These are phyloP conservation scores for Chlamydomonas reinhardtii DNA, from an alignment of 163 green algal genomes.

Conservation along the genomic window DNA sequence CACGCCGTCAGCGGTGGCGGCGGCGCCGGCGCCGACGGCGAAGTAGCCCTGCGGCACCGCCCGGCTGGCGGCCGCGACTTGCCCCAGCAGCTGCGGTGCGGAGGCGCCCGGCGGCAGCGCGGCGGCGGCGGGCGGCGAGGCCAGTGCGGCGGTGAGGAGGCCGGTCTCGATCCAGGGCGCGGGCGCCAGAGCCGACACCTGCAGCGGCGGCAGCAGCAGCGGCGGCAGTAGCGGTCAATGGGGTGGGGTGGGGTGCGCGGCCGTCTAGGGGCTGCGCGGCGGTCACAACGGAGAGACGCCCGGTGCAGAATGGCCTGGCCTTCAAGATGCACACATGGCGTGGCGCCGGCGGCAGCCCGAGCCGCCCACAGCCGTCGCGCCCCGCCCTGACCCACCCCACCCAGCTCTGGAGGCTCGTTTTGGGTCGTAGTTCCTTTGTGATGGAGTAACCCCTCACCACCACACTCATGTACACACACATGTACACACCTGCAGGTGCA, in stretches of 20 bases:
- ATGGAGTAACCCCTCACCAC: neutral
- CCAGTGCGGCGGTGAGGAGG: neutral
- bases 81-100: neutral
- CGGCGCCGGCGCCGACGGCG: too few species aligned
- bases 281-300: too few species aligned
- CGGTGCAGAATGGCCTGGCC: too few species aligned
- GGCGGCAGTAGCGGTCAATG: too few species aligned
- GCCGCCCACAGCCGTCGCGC: too few species aligned
- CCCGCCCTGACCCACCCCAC: too few species aligned
- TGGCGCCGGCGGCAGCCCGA: too few species aligned
- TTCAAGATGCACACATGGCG: too few species aligned
- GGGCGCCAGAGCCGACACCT: neutral
- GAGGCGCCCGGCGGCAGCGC: neutral
- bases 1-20: neutral
- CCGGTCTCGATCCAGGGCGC: slow-evolving; percentile 2
- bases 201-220: neutral
- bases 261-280: too few species aligned
- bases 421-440: too few species aligned
- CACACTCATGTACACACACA: neutral
- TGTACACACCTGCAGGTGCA: slow-evolving; percentile 28
- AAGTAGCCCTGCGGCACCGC: neutral
- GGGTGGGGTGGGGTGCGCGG: too few species aligned
- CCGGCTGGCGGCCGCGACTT: neutral
- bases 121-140: neutral
- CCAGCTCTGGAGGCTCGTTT: too few species aligned